A percentile compares a stretch with the other conserved stretches of the same genome.
These are phyloP conservation scores for Aspergillus conjunctus DNA, from an alignment of 495 filamentous ascomycete species.

Conservation along the genomic window DNA sequence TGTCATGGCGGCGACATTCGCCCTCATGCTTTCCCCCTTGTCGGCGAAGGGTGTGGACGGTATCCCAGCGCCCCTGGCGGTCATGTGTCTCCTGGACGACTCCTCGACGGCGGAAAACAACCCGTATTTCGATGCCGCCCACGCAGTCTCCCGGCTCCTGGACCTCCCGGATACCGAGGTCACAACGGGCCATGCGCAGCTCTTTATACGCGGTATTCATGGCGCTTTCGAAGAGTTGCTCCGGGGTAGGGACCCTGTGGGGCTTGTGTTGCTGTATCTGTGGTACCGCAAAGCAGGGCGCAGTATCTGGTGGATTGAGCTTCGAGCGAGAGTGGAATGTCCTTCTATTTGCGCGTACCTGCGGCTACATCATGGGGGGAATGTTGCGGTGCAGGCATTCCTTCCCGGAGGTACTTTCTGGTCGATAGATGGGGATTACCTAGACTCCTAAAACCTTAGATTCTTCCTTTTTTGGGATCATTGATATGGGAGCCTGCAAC, in stretches of 20 bases:
- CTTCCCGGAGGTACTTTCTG: constrained; percentile 22
- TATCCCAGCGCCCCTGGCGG: constrained; percentile 34
- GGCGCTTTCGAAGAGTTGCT: constrained; percentile 37
- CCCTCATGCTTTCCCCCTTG: constrained; percentile 32
- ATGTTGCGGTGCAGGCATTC: constrained; percentile 30
- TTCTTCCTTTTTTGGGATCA: too few relatives aligned
- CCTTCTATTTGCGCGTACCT: constrained; percentile 48
- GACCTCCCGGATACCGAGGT: constrained; percentile 30
- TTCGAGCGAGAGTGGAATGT: constrained; percentile 45
- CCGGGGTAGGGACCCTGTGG: constrained; percentile 38
- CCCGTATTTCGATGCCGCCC: constrained; percentile 43
- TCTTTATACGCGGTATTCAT: constrained; percentile 32
- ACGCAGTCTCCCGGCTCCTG: constrained; percentile 36
- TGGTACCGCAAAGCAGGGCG: constrained; percentile 47
- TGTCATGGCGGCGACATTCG: constrained; percentile 37
- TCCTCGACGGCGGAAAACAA: constrained; percentile 40
- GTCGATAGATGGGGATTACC: not conserved
- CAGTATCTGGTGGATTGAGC: constrained; percentile 48
- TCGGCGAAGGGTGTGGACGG: constrained; percentile 35
- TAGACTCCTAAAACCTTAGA: too few relatives aligned
- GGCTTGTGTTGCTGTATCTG: constrained; percentile 48
- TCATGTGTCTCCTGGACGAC: constrained; percentile 35
- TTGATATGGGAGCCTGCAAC: too few relatives aligned
- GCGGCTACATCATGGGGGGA: constrained; percentile 26
- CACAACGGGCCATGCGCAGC: constrained; percentile 28